Evolutionary conservation across 129 eudicot species (phyloP).

Genomic region (Chrysanthemum seticuspe): DNA sequence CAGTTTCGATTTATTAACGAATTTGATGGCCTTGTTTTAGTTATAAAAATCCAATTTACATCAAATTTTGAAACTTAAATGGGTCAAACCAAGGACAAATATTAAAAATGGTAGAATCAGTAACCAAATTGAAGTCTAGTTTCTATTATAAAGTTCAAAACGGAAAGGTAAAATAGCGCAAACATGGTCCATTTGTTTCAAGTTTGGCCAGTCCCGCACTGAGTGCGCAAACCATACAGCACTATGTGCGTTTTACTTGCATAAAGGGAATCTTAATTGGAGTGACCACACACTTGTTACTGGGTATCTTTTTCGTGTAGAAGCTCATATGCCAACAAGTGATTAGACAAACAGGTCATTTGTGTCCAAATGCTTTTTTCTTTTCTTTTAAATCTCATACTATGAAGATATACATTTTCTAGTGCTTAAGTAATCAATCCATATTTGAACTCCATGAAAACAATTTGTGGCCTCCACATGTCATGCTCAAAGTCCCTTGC

Average conservation of each 20-base stretch:
- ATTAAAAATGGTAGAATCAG: neutral
- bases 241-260: neutral
- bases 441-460: neutral
- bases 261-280: slow-evolving; percentile 8
- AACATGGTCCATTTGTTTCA: neutral
- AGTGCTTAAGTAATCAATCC: neutral
- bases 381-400: slow-evolving; percentile 1
- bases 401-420: neutral
- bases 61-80: neutral
- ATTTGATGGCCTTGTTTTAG: neutral
- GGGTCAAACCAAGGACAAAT: too few species aligned
- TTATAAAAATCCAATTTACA: neutral
- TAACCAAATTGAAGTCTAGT: neutral
- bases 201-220: neutral
- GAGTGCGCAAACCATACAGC: neutral
- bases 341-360: slow-evolving; percentile 31
- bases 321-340: slow-evolving; percentile 45
- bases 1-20: neutral
- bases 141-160: neutral
- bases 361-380: slow-evolving; percentile 2
- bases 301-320: slow-evolving; percentile 49
- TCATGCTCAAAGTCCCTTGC: neutral
- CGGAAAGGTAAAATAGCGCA: neutral
- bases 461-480: neutral
- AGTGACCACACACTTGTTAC: slow-evolving; percentile 27